phyloP scores from a whole-genome alignment of 1,139 yeast species.

The Blastobotrys serpentis region DNA sequence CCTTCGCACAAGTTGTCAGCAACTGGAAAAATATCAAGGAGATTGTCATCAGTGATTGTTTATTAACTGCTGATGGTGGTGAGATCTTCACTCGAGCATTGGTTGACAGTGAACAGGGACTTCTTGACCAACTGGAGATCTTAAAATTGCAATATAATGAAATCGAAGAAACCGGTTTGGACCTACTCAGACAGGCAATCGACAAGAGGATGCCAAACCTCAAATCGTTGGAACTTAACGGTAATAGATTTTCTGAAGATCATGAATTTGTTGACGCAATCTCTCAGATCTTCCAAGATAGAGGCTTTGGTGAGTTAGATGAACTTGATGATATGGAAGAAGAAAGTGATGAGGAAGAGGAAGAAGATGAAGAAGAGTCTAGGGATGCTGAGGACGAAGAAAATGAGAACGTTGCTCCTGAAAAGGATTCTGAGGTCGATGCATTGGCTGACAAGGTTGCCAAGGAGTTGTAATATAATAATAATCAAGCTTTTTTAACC shows the following conservation, averaged over 20 bases:
- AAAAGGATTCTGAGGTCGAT: conserved; percentile 50
- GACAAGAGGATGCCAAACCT: conserved; percentile 59
- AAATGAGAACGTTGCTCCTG: conserved; percentile 38
- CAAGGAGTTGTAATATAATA: conserved; percentile 33
- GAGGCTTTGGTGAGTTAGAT: conserved; percentile 80
- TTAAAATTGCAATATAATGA: conserved; percentile 89
- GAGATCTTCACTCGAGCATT: conserved; percentile 47
- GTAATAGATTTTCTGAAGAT: conserved; percentile 87
- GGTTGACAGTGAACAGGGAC: conserved; percentile 30
- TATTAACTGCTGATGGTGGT: conserved; percentile 74
- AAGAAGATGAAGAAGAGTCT: conserved; percentile 53
- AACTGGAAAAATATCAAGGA: conserved; percentile 64
- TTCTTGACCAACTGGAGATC: conserved; percentile 45
- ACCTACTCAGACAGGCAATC: conserved; percentile 54
- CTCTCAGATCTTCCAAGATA: conserved; percentile 60
- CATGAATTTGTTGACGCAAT: conserved; percentile 56
- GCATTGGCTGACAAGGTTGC: conserved; percentile 60
- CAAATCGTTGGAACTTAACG: conserved; percentile 75
- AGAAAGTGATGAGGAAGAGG: conserved; percentile 76
- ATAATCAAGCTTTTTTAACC: conserved; percentile 2
- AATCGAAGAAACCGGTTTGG: conserved; percentile 65
- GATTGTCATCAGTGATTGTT: conserved; percentile 84
- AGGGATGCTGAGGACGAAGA: conserved; percentile 60
- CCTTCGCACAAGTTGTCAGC: conserved; percentile 59
- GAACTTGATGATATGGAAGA: conserved; percentile 95